Evolutionary conservation across 208 protist species (phyloP).

Genomic region (Blechomonas ayalai): DNA sequence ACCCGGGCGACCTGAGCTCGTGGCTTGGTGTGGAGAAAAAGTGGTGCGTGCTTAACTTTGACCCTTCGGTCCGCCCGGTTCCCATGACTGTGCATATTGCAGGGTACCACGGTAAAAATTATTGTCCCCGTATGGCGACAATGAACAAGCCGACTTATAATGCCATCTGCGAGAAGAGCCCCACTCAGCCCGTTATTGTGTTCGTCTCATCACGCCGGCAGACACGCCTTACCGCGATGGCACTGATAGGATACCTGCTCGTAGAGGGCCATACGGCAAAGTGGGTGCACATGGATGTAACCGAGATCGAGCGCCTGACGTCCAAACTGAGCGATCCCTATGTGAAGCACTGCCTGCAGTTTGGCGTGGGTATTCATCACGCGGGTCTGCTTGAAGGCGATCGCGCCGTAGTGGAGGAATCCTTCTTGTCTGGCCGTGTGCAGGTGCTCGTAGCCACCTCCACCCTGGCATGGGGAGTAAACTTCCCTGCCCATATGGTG

Average conservation of each 20-base stretch:
- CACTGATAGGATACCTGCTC: slow-evolving; percentile 93
- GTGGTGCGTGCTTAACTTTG: slow-evolving; percentile 98
- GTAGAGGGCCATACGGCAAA: slow-evolving; percentile 90
- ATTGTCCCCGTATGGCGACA: slow-evolving; percentile 98
- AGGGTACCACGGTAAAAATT: slow-evolving; percentile 96
- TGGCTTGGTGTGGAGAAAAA: slow-evolving; percentile 96
- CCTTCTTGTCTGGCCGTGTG: slow-evolving; percentile 93
- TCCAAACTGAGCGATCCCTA: slow-evolving; percentile 74
- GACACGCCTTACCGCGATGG: slow-evolving; percentile 98
- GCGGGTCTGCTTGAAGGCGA: slow-evolving; percentile 91
- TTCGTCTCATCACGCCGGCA: slow-evolving; percentile 99
- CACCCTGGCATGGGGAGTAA: slow-evolving; percentile 99
- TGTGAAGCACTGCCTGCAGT: slow-evolving; percentile 94
- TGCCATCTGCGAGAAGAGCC: slow-evolving; percentile 93
- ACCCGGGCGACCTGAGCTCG: slow-evolving; percentile 96
- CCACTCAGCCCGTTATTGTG: slow-evolving; percentile 96
- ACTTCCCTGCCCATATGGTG: slow-evolving; percentile 99
- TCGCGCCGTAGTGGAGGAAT: slow-evolving; percentile 88
- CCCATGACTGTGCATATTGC: slow-evolving; percentile 95
- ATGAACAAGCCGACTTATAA: slow-evolving; percentile 99
- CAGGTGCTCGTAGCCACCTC: slow-evolving; percentile 98
- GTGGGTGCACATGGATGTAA: slow-evolving; percentile 89
- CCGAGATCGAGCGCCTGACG: slow-evolving; percentile 80
- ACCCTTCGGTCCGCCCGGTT: slow-evolving; percentile 97
- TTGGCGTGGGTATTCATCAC: slow-evolving; percentile 99